Conservation (phyloP, 1,284 basidiomycete species). For the Cutaneotrichosporon mucoides region DNA sequence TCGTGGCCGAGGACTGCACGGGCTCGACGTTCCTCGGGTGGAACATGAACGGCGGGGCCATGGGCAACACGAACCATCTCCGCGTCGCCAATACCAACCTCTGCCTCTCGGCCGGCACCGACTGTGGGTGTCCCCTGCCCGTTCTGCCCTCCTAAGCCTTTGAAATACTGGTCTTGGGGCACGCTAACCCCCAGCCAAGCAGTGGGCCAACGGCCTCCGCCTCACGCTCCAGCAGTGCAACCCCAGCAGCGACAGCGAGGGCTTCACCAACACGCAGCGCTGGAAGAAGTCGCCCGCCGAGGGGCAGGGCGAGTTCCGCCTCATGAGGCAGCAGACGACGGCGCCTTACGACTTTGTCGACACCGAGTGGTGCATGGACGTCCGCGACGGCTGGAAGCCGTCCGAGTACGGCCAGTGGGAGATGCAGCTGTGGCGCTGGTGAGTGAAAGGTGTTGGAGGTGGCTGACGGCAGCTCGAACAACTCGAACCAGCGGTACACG, state of each 20-base stretch:
- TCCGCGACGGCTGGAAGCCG: not conserved
- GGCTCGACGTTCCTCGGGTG: not conserved
- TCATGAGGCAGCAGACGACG: not conserved
- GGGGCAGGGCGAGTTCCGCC: not conserved
- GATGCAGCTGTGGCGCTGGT: not conserved
- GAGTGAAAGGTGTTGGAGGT: not conserved
- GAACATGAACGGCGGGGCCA: not conserved
- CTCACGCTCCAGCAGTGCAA: not conserved
- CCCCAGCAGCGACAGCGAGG: not conserved
- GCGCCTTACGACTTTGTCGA: not conserved
- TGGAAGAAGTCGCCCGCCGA: not conserved
- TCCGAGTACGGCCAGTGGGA: not conserved
- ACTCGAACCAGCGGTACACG: not conserved
- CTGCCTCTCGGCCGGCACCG: not conserved
- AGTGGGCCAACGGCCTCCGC: not conserved
- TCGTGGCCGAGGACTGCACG: not conserved
- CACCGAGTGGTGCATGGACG: not conserved
- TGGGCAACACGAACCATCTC: not conserved
- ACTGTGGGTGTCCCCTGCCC: not conserved
- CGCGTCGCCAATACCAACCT: not conserved
- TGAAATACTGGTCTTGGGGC: no score
- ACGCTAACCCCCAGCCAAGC: not conserved
- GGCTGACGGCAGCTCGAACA: not conserved
- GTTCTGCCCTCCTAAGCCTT: not conserved
- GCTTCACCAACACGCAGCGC: not conserved